Evolutionary conservation across 768 basidiomycete genomes (phyloP).

Genomic region (Serendipita sp.): DNA sequence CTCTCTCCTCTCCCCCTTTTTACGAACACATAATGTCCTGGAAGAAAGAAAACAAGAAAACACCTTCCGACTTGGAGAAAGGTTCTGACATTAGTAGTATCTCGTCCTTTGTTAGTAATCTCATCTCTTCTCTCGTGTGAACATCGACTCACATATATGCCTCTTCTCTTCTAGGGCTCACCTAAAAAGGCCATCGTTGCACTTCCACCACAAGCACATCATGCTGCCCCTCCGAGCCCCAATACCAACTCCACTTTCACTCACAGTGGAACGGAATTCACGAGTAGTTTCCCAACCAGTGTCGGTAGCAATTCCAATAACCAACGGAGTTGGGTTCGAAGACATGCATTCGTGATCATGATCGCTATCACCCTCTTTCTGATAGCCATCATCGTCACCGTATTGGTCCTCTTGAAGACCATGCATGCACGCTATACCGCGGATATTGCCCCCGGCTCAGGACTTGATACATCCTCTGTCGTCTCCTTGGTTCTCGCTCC

Average conservation of each 20-base stretch:
- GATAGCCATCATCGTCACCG: neutral
- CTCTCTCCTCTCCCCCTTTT: neutral
- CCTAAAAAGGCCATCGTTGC: neutral
- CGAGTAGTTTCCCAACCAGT: neutral
- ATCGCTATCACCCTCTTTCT: neutral
- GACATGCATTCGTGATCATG: slow-evolving; percentile 1
- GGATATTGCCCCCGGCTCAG: no score
- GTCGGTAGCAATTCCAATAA: neutral
- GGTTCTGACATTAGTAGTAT: neutral
- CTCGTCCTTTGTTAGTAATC: slow-evolving; percentile 1
- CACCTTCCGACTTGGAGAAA: neutral
- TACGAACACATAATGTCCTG: neutral
- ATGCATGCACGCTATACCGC: no score
- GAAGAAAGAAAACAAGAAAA: neutral
- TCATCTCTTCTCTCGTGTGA: neutral
- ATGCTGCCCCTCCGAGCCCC: neutral
- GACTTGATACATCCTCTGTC: no score
- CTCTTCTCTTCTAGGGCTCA: neutral
- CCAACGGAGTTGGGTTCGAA: neutral
- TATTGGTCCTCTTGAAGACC: neutral
- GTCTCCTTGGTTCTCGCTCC: no score
- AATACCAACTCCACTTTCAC: neutral
- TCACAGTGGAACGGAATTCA: slow-evolving; percentile 2
- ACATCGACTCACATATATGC: neutral
- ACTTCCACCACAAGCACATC: neutral